Evolutionary conservation across 2,329 filamentous ascomycete genomes (phyloP).

Genomic region (Zelopaecilomyces penicillatus): DNA sequence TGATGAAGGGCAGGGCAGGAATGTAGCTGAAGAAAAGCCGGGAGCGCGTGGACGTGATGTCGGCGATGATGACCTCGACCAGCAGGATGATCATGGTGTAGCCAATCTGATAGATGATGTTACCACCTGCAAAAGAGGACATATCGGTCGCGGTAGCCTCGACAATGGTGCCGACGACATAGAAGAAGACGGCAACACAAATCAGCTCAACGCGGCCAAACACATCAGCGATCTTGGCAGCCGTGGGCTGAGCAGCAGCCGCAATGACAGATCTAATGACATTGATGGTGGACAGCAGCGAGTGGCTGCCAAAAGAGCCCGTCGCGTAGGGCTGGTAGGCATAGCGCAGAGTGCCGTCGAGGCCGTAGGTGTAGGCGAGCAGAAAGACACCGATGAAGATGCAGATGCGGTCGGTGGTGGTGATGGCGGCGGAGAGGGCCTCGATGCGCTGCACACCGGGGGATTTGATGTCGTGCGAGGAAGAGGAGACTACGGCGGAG

Average conservation of each 20-base stretch:
- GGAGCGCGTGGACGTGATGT: slow-evolving; percentile 53
- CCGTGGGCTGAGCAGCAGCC: slow-evolving; percentile 48
- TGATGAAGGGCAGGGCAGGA: slow-evolving; percentile 50
- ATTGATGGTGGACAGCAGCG: slow-evolving; percentile 48
- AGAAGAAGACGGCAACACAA: slow-evolving; percentile 51
- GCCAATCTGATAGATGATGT: slow-evolving; percentile 54
- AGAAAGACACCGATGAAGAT: slow-evolving; percentile 56
- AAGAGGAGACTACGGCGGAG: too few species aligned
- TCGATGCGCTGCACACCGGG: slow-evolving; percentile 53
- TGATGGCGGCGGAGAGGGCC: slow-evolving; percentile 45
- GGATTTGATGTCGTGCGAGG: slow-evolving; percentile 23
- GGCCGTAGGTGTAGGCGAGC: slow-evolving; percentile 54
- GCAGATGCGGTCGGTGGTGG: slow-evolving; percentile 40
- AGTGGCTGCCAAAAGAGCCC: slow-evolving; percentile 40
- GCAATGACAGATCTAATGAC: slow-evolving; percentile 51
- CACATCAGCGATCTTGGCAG: slow-evolving; percentile 53
- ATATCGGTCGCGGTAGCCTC: slow-evolving; percentile 43
- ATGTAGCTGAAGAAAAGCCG: slow-evolving; percentile 59
- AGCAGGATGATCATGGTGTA: slow-evolving; percentile 54
- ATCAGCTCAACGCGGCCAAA: slow-evolving; percentile 54
- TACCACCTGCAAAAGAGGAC: slow-evolving; percentile 46
- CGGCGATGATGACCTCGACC: slow-evolving; percentile 56
- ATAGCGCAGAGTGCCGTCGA: slow-evolving; percentile 49
- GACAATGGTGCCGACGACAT: slow-evolving; percentile 48
- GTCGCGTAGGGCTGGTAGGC: slow-evolving; percentile 50